A percentile compares a stretch with the other conserved stretches of the same genome.
phyloP scores from a whole-genome alignment of 345 rosid genomes.

The Populus nigra region DNA sequence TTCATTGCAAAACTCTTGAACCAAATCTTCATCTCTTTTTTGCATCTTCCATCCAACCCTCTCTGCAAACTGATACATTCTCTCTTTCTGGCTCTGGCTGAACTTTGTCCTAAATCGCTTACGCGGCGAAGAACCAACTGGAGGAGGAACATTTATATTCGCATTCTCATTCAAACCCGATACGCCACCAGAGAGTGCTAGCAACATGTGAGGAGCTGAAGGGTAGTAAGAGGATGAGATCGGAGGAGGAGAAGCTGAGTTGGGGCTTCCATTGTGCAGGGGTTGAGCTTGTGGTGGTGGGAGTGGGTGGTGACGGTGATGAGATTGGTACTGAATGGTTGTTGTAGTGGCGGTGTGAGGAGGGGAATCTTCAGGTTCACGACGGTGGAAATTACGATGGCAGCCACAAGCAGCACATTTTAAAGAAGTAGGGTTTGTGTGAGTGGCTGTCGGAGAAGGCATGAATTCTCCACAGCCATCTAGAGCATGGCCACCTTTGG shows the following conservation, averaged over 20 bases:
- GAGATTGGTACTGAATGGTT: conserved; percentile 37
- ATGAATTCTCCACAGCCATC: conserved; percentile 35
- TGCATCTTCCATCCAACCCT: conserved; percentile 84
- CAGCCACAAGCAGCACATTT: conserved; percentile 33
- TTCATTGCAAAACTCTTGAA: conserved; percentile 61
- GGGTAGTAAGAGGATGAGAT: conserved; percentile 38
- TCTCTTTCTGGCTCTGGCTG: conserved; percentile 26
- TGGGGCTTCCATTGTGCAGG: conserved; percentile 19
- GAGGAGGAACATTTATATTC: neutral
- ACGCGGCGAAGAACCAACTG: conserved; percentile 11
- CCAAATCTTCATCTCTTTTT: conserved; percentile 63
- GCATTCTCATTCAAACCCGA: conserved; percentile 18
- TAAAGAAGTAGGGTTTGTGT: conserved; percentile 23
- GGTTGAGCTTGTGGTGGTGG: conserved; percentile 17
- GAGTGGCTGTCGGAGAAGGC: conserved; percentile 25
- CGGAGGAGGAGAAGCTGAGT: conserved; percentile 32
- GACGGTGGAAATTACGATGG: conserved; percentile 37
- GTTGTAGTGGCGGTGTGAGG: conserved; percentile 9
- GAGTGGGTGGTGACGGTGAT: conserved; percentile 31
- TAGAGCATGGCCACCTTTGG: conserved; percentile 26
- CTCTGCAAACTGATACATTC: conserved; percentile 70
- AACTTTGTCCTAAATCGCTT: conserved; percentile 32
- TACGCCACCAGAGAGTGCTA: conserved; percentile 22
- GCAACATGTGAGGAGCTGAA: conserved; percentile 36
- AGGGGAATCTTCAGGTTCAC: conserved; percentile 25